Evolutionary conservation across 1,284 basidiomycete species (phyloP).

Genomic region (Cutaneotrichosporon spelunceum): DNA sequence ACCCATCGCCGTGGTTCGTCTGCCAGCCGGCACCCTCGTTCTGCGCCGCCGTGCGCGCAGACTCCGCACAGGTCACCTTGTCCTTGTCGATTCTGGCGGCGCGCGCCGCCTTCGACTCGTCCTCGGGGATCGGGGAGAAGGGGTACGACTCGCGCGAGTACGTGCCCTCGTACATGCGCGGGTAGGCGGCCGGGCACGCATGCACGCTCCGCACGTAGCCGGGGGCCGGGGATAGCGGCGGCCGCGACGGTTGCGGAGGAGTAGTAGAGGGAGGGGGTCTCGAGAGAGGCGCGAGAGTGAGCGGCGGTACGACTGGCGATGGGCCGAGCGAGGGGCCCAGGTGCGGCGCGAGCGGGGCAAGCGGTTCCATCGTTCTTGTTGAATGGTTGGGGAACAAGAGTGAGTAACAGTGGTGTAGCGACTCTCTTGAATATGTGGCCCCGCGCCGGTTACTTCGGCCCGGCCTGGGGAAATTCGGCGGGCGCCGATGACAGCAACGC

Average conservation of each 20-base stretch:
- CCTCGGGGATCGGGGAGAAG: constrained; percentile 15
- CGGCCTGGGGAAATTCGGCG: no score
- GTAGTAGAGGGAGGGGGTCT: not conserved
- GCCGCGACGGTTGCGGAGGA: not conserved
- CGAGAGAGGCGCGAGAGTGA: not conserved
- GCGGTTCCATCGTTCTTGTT: not conserved
- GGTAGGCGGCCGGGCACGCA: constrained; percentile 65
- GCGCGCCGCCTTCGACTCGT: constrained; percentile 35
- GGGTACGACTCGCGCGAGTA: constrained; percentile 24
- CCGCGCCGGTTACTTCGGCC: no score
- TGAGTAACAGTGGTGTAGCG: no score
- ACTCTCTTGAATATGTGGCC: no score
- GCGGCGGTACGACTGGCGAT: not conserved
- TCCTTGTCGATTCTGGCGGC: constrained; percentile 28
- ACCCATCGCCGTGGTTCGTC: constrained; percentile 38
- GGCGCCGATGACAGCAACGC: no score
- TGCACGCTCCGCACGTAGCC: constrained; percentile 61
- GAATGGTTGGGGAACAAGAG: not conserved
- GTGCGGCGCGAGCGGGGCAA: not conserved
- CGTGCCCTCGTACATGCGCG: constrained; percentile 53
- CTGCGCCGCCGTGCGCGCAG: constrained; percentile 12
- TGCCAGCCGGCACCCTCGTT: constrained; percentile 2
- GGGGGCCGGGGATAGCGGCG: constrained; percentile 32
- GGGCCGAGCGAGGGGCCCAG: not conserved
- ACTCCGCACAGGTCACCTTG: constrained; percentile 8